Percentiles rank a stretch among this genome's conserved stretches.
These are phyloP conservation scores for Fusarium cicatricum DNA, from an alignment of 2,329 filamentous ascomycete genomes.

Conservation along the genomic window DNA sequence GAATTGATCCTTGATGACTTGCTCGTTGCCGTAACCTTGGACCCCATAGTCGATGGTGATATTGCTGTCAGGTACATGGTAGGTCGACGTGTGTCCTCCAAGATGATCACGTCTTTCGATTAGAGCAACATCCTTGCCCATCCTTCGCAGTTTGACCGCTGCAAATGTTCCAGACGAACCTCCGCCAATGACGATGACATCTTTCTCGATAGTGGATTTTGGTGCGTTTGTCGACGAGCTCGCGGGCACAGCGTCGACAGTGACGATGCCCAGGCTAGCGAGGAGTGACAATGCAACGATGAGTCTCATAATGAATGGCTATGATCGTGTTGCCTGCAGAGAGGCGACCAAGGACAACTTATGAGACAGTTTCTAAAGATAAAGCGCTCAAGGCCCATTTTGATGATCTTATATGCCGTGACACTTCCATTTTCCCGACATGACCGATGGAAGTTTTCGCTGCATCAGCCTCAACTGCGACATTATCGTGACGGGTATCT, in stretches of 20 bases:
- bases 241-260: conserved; percentile 12
- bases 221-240: neutral
- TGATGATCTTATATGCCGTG: conserved; percentile 31
- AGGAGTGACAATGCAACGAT: conserved; percentile 32
- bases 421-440: conserved; percentile 18
- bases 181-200: conserved; percentile 30
- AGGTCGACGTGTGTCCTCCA: conserved; percentile 30
- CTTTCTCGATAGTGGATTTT: conserved; percentile 11
- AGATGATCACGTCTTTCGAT: conserved; percentile 21
- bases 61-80: conserved; percentile 23
- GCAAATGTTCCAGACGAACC: conserved; percentile 31
- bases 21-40: conserved; percentile 24
- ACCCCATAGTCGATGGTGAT: conserved; percentile 32
- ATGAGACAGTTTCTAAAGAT: neutral
- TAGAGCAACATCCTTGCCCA: conserved; percentile 28
- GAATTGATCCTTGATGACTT: conserved; percentile 20
- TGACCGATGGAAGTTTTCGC: neutral
- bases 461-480: conserved; percentile 2
- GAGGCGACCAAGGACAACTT: conserved; percentile 1
- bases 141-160: conserved; percentile 27
- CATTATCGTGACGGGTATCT: conserved; percentile 19
- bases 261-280: conserved; percentile 13
- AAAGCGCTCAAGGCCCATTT: conserved; percentile 25
- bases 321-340: conserved; percentile 13
- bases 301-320: conserved; percentile 27